Conservation (phyloP, 1,284 basidiomycete species). For the Vanrija pseudolonga region DNA sequence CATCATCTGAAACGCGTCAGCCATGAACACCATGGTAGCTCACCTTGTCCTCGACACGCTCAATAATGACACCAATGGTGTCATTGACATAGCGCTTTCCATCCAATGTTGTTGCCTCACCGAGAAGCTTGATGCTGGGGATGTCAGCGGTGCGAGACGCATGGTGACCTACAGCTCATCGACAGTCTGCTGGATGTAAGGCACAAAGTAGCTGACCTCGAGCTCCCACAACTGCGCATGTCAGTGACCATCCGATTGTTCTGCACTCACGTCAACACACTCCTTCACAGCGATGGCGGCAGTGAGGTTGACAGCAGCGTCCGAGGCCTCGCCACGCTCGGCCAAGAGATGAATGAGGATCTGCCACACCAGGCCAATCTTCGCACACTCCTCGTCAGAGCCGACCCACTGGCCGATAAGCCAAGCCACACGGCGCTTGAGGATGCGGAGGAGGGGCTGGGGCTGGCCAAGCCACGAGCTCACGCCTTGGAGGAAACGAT, state of each 20-base stretch:
- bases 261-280: slow-evolving; percentile 68
- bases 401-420: slow-evolving; percentile 78
- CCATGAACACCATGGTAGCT: slow-evolving; percentile 13
- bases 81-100: slow-evolving; percentile 70
- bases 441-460: slow-evolving; percentile 61
- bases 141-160: slow-evolving; percentile 40
- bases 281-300: slow-evolving; percentile 70
- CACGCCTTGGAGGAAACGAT: slow-evolving; percentile 29
- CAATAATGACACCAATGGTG: slow-evolving; percentile 68
- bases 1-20: slow-evolving; percentile 56
- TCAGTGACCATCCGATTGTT: background rate
- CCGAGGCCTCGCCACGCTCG: slow-evolving; percentile 65
- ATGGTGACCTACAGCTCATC: slow-evolving; percentile 48
- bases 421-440: slow-evolving; percentile 87
- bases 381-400: slow-evolving; percentile 59
- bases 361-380: slow-evolving; percentile 69
- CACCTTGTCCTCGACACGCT: slow-evolving; percentile 62
- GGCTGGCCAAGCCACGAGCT: slow-evolving; percentile 37
- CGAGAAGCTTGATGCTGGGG: slow-evolving; percentile 55
- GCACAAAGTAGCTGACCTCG: slow-evolving; percentile 42
- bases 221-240: slow-evolving; percentile 39
- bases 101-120: slow-evolving; percentile 70
- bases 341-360: slow-evolving; percentile 68
- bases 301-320: slow-evolving; percentile 75
- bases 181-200: slow-evolving; percentile 42